Evolutionary conservation across 495 filamentous ascomycete species (phyloP).

Genomic region (Tetracladium setigerum): DNA sequence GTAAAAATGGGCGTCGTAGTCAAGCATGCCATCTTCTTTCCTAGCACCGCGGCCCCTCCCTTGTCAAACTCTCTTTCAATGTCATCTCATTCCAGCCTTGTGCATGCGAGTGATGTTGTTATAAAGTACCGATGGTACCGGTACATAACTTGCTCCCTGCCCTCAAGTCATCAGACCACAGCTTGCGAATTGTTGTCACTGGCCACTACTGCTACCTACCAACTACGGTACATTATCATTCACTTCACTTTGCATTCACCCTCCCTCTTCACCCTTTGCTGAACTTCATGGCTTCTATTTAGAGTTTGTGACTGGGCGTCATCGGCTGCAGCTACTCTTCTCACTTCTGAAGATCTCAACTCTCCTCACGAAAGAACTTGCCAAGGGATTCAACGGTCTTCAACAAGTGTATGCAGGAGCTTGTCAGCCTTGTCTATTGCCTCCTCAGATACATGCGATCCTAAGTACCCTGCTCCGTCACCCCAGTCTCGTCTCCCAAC

Average conservation of each 20-base stretch:
- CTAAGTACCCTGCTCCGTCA: constrained; percentile 19
- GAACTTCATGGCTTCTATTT: background rate
- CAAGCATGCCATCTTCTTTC: constrained; percentile 12
- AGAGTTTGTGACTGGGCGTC: background rate
- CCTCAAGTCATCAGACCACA: constrained; percentile 19
- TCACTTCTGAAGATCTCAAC: too few relatives aligned
- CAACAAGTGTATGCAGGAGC: constrained; percentile 15
- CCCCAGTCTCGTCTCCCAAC: constrained; percentile 14
- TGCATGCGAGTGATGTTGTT: constrained; percentile 7
- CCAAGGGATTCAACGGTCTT: constrained; percentile 5
- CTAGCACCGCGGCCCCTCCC: constrained; percentile 12
- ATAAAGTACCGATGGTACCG: constrained; percentile 8
- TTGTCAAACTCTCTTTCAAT: constrained; percentile 20
- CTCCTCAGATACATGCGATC: background rate
- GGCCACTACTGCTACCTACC: too few relatives aligned
- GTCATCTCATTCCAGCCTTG: constrained; percentile 18
- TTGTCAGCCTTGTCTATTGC: constrained; percentile 17
- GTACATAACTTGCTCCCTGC: constrained; percentile 16
- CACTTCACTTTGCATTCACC: background rate
- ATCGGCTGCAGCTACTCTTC: background rate
- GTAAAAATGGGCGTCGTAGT: background rate
- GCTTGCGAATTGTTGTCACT: background rate
- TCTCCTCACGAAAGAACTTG: background rate
- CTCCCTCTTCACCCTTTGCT: background rate
- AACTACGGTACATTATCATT: background rate